These are phyloP conservation scores for Penicillium angulare DNA, from an alignment of 495 filamentous ascomycete genomes.

Conservation along the genomic window DNA sequence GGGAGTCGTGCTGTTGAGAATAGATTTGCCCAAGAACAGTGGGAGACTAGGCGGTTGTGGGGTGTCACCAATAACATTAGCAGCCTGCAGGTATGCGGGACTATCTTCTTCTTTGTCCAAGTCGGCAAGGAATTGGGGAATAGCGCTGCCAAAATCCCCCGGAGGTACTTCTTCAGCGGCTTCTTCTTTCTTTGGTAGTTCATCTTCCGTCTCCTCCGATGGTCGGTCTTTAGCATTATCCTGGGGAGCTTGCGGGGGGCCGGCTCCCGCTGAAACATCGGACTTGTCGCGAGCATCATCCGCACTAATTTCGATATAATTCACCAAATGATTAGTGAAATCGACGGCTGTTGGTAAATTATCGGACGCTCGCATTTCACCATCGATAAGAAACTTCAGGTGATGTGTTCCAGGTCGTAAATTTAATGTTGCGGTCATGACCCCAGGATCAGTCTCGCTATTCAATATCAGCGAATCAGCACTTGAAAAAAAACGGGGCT, in stretches of 20 bases:
- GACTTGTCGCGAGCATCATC: conserved; percentile 55
- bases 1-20: conserved; percentile 82
- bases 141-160: conserved; percentile 53
- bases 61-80: conserved; percentile 67
- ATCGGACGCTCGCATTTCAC: conserved; percentile 83
- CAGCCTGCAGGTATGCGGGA: conserved; percentile 64
- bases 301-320: conserved; percentile 91
- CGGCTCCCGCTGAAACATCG: conserved; percentile 35
- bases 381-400: conserved; percentile 92
- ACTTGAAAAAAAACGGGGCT: too few species aligned
- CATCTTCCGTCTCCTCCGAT: conserved; percentile 38
- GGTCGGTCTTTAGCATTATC: conserved; percentile 35
- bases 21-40: conserved; percentile 89
- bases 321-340: conserved; percentile 93
- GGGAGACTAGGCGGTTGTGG: conserved; percentile 83
- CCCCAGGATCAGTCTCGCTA: conserved; percentile 44
- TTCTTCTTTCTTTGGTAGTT: conserved; percentile 43
- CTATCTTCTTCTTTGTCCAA: conserved; percentile 80
- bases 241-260: conserved; percentile 46
- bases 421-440: conserved; percentile 71
- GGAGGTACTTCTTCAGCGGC: conserved; percentile 47
- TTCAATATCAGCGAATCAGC: conserved; percentile 8
- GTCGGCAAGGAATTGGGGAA: conserved; percentile 84
- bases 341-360: conserved; percentile 92
- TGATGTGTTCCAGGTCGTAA: conserved; percentile 94